Percentiles rank a stretch among this genome's conserved stretches.
phyloP scores from a whole-genome alignment of 306 rosid species.

The Leucaena leucocephala region DNA sequence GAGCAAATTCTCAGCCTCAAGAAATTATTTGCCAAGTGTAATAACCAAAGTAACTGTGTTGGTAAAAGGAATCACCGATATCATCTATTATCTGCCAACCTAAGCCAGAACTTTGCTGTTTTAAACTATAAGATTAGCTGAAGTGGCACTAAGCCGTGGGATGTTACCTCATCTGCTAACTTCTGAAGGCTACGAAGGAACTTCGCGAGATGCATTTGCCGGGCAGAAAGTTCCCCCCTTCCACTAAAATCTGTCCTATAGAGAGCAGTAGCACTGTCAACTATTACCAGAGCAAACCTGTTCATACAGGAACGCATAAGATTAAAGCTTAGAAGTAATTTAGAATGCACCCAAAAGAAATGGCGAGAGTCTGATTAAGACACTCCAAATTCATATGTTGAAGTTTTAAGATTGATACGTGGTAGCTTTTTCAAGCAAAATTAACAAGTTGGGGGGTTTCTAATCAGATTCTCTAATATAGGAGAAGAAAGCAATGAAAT shows the following conservation, averaged over 20 bases:
- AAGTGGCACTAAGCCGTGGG: background rate
- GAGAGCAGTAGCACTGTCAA: slow-evolving; percentile 98
- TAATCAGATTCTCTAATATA: background rate
- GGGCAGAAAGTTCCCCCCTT: slow-evolving; percentile 97
- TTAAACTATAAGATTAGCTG: background rate
- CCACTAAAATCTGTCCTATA: slow-evolving; percentile 96
- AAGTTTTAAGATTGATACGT: background rate
- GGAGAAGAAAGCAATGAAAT: no score
- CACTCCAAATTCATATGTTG: background rate
- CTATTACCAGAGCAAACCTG: slow-evolving; percentile 93
- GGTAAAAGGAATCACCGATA: slow-evolving; percentile 3
- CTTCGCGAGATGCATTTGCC: slow-evolving; percentile 97
- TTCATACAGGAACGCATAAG: slow-evolving; percentile 16
- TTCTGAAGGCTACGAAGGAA: slow-evolving; percentile 94
- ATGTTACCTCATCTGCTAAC: slow-evolving; percentile 15
- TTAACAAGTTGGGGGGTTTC: background rate
- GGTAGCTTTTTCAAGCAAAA: background rate
- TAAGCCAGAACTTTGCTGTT: background rate
- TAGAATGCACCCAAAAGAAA: slow-evolving; percentile 5
- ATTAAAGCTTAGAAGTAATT: slow-evolving; percentile 18
- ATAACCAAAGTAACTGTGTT: background rate
- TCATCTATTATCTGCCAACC: background rate
- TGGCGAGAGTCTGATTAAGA: background rate
- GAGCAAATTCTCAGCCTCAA: slow-evolving; percentile 27
- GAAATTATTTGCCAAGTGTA: background rate